Conservation (phyloP, 2,329 filamentous ascomycete genomes). For the Albophoma yamanashiensis region DNA sequence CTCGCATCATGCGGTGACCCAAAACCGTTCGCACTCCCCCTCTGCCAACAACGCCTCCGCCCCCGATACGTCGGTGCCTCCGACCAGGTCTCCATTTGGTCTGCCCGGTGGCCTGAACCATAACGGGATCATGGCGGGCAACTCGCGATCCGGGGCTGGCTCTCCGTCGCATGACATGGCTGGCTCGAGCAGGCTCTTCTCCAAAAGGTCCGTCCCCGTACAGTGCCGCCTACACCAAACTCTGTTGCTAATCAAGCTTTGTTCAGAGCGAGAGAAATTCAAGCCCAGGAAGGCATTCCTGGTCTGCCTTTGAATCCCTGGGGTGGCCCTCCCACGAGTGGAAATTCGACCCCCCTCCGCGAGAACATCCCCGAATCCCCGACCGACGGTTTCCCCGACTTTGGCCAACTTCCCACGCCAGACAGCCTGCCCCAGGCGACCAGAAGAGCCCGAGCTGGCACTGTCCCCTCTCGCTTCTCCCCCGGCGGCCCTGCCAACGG, state of each 20-base stretch:
- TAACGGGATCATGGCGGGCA: constrained; percentile 46
- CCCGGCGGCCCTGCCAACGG: constrained; percentile 57
- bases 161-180: constrained; percentile 90
- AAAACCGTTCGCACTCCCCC: constrained; percentile 67
- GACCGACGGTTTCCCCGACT: constrained; percentile 89
- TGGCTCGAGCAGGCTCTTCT: constrained; percentile 66
- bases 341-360: constrained; percentile 88
- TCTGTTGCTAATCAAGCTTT: not conserved
- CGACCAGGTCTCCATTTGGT: constrained; percentile 62
- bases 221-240: not conserved
- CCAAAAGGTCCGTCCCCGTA: constrained; percentile 67
- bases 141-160: constrained; percentile 72
- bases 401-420: constrained; percentile 60
- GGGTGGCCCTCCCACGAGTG: constrained; percentile 93
- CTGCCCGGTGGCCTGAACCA: constrained; percentile 52
- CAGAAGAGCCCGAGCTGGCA: constrained; percentile 81
- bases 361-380: constrained; percentile 97
- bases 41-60: constrained; percentile 73
- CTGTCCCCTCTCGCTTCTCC: constrained; percentile 89
- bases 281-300: constrained; percentile 83
- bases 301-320: constrained; percentile 62
- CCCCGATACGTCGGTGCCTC: constrained; percentile 56
- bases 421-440: constrained; percentile 56
- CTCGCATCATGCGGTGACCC: constrained; percentile 50
- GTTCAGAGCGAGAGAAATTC: constrained; percentile 84